A percentile compares a stretch with the other conserved stretches of the same genome.
These are phyloP conservation scores for Dendryphion nanum DNA, from an alignment of 2,329 filamentous ascomycete genomes.

Conservation along the genomic window DNA sequence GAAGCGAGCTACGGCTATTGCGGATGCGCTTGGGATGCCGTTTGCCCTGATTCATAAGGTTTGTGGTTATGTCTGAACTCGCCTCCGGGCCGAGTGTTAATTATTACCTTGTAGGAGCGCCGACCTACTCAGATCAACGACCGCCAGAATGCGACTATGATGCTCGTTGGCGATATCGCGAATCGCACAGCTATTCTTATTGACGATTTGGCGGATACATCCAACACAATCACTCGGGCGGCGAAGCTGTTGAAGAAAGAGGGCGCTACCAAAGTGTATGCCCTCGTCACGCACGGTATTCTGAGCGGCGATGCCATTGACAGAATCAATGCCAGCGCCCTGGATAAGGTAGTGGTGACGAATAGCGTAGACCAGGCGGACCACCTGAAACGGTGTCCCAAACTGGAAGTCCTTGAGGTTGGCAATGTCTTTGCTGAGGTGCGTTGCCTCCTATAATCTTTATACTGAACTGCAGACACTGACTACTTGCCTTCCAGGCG, in stretches of 20 bases:
- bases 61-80: constrained; percentile 28
- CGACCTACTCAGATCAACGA: constrained; percentile 85
- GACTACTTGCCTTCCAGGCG: constrained; percentile 58
- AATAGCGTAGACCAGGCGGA: constrained; percentile 91
- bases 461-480: not conserved
- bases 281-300: constrained; percentile 90
- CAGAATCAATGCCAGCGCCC: constrained; percentile 85
- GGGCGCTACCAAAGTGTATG: constrained; percentile 83
- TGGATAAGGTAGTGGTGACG: constrained; percentile 93
- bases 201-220: constrained; percentile 93
- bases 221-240: constrained; percentile 93
- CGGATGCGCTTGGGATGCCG: constrained; percentile 87
- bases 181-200: constrained; percentile 84
- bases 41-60: constrained; percentile 99
- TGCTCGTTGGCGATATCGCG: constrained; percentile 84
- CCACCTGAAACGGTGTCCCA: constrained; percentile 73
- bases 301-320: constrained; percentile 93
- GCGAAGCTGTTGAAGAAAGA: constrained; percentile 97
- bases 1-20: constrained; percentile 92
- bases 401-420: constrained; percentile 89
- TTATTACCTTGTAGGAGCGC: constrained; percentile 65
- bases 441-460: too few species aligned
- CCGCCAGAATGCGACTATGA: constrained; percentile 80
- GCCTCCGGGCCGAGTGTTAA: constrained; percentile 3
- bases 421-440: constrained; percentile 87